A percentile compares a stretch with the other conserved stretches of the same genome.
Conservation (phyloP, 2,329 filamentous ascomycete genomes). For the Laburnicola sp. region DNA sequence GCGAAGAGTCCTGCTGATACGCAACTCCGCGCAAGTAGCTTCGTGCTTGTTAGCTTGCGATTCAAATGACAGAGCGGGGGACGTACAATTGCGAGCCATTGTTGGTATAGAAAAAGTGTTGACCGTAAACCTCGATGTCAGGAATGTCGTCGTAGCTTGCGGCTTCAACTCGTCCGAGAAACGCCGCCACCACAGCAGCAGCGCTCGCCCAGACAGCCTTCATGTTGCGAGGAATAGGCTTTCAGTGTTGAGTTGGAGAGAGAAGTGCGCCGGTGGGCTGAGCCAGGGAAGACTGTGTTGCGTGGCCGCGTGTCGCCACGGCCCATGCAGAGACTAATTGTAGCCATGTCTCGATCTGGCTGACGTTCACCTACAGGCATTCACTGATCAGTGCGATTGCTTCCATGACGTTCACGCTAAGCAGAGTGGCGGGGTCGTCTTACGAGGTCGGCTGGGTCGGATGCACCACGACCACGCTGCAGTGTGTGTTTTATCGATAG, state of each 20-base stretch:
- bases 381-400: no score
- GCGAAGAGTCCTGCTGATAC: slow-evolving; percentile 69
- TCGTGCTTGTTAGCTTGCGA: slow-evolving; percentile 12
- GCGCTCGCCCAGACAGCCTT: slow-evolving; percentile 6
- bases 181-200: slow-evolving; percentile 18
- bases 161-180: slow-evolving; percentile 21
- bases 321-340: slow-evolving; percentile 7
- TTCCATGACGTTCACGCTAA: not conserved
- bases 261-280: no score
- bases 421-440: slow-evolving; percentile 3
- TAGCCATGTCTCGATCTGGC: slow-evolving; percentile 1
- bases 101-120: slow-evolving; percentile 88
- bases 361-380: no score
- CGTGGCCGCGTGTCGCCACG: slow-evolving; percentile 6
- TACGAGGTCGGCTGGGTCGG: no score
- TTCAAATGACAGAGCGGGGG: not conserved
- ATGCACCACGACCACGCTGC: no score
- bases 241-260: slow-evolving; percentile 8
- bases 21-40: slow-evolving; percentile 88
- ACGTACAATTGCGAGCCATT: slow-evolving; percentile 69
- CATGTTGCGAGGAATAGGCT: not conserved
- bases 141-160: slow-evolving; percentile 40
- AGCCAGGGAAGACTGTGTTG: no score
- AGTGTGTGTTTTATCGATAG: no score
- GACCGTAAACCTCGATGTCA: slow-evolving; percentile 57